Evolutionary conservation across 2,329 filamentous ascomycete species (phyloP), one percentile per base, ranked within the genome.

Genomic region (Trichoderma simmonsii): DNA sequence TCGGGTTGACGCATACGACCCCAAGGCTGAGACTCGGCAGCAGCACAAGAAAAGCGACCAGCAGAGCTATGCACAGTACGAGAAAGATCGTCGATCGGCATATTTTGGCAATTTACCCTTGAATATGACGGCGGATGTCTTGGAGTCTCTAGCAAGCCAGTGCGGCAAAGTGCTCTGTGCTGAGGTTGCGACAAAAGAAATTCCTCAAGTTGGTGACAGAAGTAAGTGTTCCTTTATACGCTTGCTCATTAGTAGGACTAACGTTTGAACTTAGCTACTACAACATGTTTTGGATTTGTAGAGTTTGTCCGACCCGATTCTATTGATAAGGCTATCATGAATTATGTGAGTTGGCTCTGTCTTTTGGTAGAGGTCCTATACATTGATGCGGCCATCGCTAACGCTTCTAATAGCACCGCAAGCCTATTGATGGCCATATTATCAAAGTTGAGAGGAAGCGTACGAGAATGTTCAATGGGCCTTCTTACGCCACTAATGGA

Each of bases 31-130:
- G 39, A n/a, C 8, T 26, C 70, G 68, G 7, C 63, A 48, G 18
- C 51, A 65, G 14, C 28, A 65, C 9, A 48, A 48, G 72, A 73
- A 54, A 63, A 71, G 24, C 34, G 70, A 72, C 64, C 68, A 75
- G 54, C 51, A 71, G 12, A 73, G 74, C 30, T 68, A 74, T 32
- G 73, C 72, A 8, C 76, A 79, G 54, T 84, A 85, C 28, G 82
- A 85, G 14, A 78, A 80, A 26, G 85, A 87, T 68, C 76, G 81
- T 26, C 83, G 84, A 26, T 87, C 86, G 0, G 78, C 86, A 30
- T 88, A 84, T 71, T 79, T 88, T 67, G 85, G 84, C 4, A 83
- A 82, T 43, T 76, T 88, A 7, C 85, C 86, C 3, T 48, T 75
- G 4, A 75, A 79, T 43, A 78, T 80, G 61, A 80, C 78, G 0